Conservation (phyloP, 148 eudicot species). For the Bassia scoparia region DNA sequence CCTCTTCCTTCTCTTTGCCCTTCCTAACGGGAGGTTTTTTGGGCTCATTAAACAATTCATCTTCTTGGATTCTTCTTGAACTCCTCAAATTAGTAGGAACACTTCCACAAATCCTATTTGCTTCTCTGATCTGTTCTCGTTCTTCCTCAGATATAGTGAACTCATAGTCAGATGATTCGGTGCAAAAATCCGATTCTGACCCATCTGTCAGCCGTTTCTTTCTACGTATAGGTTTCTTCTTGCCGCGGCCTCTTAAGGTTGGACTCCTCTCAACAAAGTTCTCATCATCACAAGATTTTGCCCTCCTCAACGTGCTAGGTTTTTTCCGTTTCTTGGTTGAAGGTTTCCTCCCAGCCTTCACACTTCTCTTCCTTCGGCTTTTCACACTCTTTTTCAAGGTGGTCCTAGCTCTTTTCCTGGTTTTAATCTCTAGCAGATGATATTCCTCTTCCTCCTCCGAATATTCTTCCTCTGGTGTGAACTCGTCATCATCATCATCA, state of each 20-base stretch:
- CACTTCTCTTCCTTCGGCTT: slow-evolving; percentile 27
- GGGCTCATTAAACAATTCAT: slow-evolving; percentile 30
- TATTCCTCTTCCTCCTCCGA: slow-evolving; percentile 42
- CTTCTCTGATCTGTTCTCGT: slow-evolving; percentile 81
- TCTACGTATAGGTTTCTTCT: slow-evolving; percentile 31
- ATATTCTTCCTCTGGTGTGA: slow-evolving; percentile 55
- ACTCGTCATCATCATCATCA: slow-evolving; percentile 62
- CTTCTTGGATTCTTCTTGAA: slow-evolving; percentile 45
- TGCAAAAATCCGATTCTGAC: slow-evolving; percentile 68
- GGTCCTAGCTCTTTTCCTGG: slow-evolving; percentile 35
- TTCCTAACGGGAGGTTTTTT: slow-evolving; percentile 50
- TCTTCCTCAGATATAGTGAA: slow-evolving; percentile 96
- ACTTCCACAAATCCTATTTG: slow-evolving; percentile 50
- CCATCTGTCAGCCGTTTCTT: slow-evolving; percentile 41
- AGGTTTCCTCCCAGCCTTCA: slow-evolving; percentile 28
- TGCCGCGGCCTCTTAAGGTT: slow-evolving; percentile 29
- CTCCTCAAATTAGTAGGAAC: slow-evolving; percentile 45
- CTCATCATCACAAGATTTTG: slow-evolving; percentile 28
- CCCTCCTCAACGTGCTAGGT: slow-evolving; percentile 28
- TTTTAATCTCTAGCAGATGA: slow-evolving; percentile 26
- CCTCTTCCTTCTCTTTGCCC: slow-evolving; percentile 78
- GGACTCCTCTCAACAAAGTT: slow-evolving; percentile 29
- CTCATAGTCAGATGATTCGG: slow-evolving; percentile 65
- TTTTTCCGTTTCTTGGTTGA: slow-evolving; percentile 32
- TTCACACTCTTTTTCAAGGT: slow-evolving; percentile 31